Percentiles rank a stretch among this genome's conserved stretches.
Conservation (phyloP, 352 stramenopile genomes). For the Phytophthora tubulina region DNA sequence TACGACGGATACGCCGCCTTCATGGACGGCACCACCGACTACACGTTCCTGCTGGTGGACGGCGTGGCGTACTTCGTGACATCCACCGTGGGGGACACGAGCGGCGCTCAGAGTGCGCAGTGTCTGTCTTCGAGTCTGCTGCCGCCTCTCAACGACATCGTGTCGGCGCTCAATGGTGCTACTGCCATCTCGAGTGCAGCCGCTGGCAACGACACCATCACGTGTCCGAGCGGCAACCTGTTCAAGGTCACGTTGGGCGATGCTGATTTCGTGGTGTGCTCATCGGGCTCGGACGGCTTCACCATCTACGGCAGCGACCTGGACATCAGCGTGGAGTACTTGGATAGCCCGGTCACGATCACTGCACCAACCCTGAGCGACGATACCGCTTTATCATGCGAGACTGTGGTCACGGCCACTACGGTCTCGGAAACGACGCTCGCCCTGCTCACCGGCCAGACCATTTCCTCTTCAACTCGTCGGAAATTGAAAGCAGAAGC, state of each 20-base stretch:
- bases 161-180: conserved; percentile 24
- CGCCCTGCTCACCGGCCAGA: conserved; percentile 28
- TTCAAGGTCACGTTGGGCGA: conserved; percentile 36
- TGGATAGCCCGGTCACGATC: conserved; percentile 27
- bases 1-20: conserved; percentile 41
- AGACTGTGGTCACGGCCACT: conserved; percentile 18
- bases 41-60: conserved; percentile 41
- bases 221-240: conserved; percentile 33
- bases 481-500: conserved; percentile 23
- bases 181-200: conserved; percentile 19
- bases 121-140: conserved; percentile 28
- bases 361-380: conserved; percentile 23
- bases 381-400: conserved; percentile 14
- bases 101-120: conserved; percentile 11
- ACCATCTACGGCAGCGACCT: conserved; percentile 36
- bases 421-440: conserved; percentile 29
- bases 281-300: conserved; percentile 18
- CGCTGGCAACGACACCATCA: conserved; percentile 18
- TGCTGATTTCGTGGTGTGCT: conserved; percentile 40
- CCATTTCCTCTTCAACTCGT: conserved; percentile 12
- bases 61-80: conserved; percentile 40
- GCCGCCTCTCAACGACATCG: conserved; percentile 28
- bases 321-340: conserved; percentile 31
- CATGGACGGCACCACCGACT: conserved; percentile 22
- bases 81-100: conserved; percentile 15